Evolutionary conservation across 768 basidiomycete species (phyloP).

Genomic region (Gloeostereum incarnatum): DNA sequence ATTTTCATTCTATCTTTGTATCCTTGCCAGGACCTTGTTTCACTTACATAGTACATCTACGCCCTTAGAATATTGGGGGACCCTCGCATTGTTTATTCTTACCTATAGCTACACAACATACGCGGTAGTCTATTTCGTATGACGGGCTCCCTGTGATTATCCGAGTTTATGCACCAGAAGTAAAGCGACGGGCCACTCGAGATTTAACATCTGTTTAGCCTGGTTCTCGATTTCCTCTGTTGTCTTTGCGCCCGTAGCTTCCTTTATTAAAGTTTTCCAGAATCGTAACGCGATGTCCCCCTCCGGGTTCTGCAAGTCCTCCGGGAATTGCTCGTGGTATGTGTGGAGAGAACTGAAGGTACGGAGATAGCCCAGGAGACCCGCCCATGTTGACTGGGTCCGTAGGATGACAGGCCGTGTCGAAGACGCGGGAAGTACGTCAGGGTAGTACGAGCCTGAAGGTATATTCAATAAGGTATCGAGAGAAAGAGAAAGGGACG

Average conservation of each 20-base stretch:
- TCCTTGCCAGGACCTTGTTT: too few relatives aligned
- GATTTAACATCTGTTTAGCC: constrained; percentile 20
- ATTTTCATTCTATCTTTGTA: too few relatives aligned
- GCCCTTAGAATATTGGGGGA: too few relatives aligned
- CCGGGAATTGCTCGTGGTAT: constrained; percentile 54
- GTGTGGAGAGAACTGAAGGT: constrained; percentile 66
- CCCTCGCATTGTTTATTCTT: too few relatives aligned
- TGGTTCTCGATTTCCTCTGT: constrained; percentile 20
- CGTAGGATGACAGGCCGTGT: constrained; percentile 42
- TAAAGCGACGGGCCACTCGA: constrained; percentile 45
- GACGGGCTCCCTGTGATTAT: too few relatives aligned
- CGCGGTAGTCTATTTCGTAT: too few relatives aligned
- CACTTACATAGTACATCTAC: too few relatives aligned
- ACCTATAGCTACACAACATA: too few relatives aligned
- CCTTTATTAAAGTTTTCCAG: constrained; percentile 42
- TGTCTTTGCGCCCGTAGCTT: too few relatives aligned
- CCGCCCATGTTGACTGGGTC: constrained; percentile 54
- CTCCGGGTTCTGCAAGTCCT: constrained; percentile 35
- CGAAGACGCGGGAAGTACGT: constrained; percentile 16
- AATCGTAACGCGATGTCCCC: constrained; percentile 62
- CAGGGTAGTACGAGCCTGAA: constrained; percentile 31
- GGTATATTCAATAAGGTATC: constrained; percentile 7
- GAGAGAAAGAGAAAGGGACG: constrained; percentile 7
- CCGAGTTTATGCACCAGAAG: constrained; percentile 16
- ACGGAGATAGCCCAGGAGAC: constrained; percentile 56